Evolutionary conservation across 2,329 filamentous ascomycete species (phyloP), one percentile per base, ranked within the genome.

Genomic region (Coniochaeta sp.): DNA sequence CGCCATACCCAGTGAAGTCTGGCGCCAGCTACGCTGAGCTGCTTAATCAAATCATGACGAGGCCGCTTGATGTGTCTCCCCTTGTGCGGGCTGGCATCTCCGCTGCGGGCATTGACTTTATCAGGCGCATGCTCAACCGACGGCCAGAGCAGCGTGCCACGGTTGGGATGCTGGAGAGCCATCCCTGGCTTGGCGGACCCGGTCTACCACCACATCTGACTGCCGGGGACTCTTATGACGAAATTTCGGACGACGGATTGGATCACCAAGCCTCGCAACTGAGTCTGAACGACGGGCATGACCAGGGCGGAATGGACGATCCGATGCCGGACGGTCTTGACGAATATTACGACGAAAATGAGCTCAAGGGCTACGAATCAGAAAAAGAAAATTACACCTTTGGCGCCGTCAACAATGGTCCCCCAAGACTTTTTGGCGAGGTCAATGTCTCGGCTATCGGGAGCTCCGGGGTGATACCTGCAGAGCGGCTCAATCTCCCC

Each of bases 1-100:
- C 93, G 31, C 93, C 95, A 0, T 98, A 91, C 71, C 88, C 88
- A 31, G 92, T 90, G 17, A 85, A 87, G 64, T 86, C 83, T 31
- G 90, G 91, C 66, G 86, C 89, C 58, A 88, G 86, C 64, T 90
- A 93, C 63, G 86, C 87, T 4, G 89, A 90, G 66, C 87, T 98
- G 74, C 83, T 96, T 61, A 81, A 91, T 63, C 89, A 86, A 64
- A 95, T 98, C 70, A 96, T 97, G 89, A 90, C 86, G 6, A 87
- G 81, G 3, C 79, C 84, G 0, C 76, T 95, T 6, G 85, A 96
- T 67, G 81, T 84, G 14, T 72, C 76, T 16, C 86, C 90, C 1
- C 77, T 98, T 26, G 74, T 82, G 11, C 70, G 76, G 6, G 75
- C 73, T 11, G 76, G 78, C 0, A 78, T 95, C 8, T 91, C 91